phyloP scores from a whole-genome alignment of 768 basidiomycete species.

The Rhizopogon rudus region DNA sequence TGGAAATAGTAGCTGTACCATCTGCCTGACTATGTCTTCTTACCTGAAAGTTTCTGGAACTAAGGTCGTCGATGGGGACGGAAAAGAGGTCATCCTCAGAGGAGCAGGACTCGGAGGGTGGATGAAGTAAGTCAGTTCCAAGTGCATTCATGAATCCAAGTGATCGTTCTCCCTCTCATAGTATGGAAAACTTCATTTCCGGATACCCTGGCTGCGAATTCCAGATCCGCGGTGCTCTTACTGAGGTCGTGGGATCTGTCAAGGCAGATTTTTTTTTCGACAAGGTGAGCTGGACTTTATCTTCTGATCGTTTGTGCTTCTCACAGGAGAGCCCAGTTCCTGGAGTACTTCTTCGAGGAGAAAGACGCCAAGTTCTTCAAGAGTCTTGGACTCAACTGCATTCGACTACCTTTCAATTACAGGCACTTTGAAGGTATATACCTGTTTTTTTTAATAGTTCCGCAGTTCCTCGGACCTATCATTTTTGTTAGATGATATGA shows the following conservation, averaged over 20 bases:
- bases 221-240: conserved; percentile 71
- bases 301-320: neutral
- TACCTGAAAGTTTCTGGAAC: conserved; percentile 54
- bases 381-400: conserved; percentile 74
- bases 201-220: conserved; percentile 80
- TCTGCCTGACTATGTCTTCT: conserved; percentile 24
- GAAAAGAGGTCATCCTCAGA: conserved; percentile 53
- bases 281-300: conserved; percentile 43
- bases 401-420: conserved; percentile 74
- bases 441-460: neutral
- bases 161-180: conserved; percentile 17
- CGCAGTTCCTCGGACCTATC: neutral
- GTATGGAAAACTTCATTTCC: conserved; percentile 77
- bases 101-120: conserved; percentile 82
- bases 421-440: conserved; percentile 53
- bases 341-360: conserved; percentile 80
- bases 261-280: conserved; percentile 82
- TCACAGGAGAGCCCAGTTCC: conserved; percentile 43
- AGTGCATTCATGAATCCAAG: neutral
- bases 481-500: conserved; percentile 54
- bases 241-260: conserved; percentile 55
- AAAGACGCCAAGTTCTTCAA: conserved; percentile 75
- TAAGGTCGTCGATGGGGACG: conserved; percentile 53
- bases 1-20: neutral
- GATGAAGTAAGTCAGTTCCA: conserved; percentile 63